Evolutionary conservation across 2,329 filamentous ascomycete genomes (phyloP).

Genomic region (Gaeumannomyces sp.): DNA sequence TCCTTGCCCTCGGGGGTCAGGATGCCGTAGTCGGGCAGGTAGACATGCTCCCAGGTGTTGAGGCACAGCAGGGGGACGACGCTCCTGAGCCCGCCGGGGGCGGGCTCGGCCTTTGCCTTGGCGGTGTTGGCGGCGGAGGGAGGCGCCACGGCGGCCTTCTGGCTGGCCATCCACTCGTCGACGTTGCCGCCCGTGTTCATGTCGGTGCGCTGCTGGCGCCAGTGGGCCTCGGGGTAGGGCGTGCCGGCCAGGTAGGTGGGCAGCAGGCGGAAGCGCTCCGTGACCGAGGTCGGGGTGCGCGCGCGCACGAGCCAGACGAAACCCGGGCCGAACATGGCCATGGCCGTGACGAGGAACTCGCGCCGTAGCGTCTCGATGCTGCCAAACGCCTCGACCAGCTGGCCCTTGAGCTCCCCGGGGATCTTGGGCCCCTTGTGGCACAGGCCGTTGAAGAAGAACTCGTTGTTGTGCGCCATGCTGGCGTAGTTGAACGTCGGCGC

Average conservation of each 20-base stretch:
- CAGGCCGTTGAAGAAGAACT: conserved; percentile 68
- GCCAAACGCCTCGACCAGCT: conserved; percentile 68
- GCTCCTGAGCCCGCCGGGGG: conserved; percentile 11
- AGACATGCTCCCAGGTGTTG: conserved; percentile 95
- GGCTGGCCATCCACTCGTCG: conserved; percentile 33
- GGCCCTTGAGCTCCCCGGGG: conserved; percentile 46
- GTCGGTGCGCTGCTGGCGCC: conserved; percentile 62
- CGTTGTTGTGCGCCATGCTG: conserved; percentile 90
- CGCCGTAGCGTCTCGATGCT: conserved; percentile 74
- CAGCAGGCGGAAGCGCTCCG: conserved; percentile 58
- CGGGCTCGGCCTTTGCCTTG: conserved; percentile 20
- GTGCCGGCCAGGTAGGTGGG: conserved; percentile 88
- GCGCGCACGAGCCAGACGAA: conserved; percentile 87
- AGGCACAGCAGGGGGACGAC: conserved; percentile 62
- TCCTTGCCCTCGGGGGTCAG: conserved; percentile 46
- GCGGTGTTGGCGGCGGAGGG: conserved; percentile 18
- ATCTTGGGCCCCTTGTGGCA: conserved; percentile 33
- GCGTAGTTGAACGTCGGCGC: conserved; percentile 92
- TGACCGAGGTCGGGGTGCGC: conserved; percentile 15
- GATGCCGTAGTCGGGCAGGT: conserved; percentile 72
- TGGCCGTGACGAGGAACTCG: conserved; percentile 74
- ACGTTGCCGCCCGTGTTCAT: conserved; percentile 56
- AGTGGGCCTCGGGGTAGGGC: conserved; percentile 80
- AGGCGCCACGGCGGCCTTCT: conserved; percentile 23
- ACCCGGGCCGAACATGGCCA: conserved; percentile 91